Evolutionary conservation across 305 asterid genomes (phyloP).

Genomic region (Plantago coronopus): DNA sequence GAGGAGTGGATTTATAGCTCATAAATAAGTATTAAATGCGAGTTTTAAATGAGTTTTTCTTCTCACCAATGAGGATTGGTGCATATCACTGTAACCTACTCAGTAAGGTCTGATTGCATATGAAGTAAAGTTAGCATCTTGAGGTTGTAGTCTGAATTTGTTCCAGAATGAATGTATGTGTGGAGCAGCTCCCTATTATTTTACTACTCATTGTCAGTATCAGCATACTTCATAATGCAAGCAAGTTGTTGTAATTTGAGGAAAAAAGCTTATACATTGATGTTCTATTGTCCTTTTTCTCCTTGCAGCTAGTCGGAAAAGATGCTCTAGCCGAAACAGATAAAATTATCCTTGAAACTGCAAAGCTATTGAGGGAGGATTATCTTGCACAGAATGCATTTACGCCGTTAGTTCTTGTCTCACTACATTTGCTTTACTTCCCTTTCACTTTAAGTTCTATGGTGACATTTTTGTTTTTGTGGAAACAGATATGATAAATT

Average conservation of each 20-base stretch:
- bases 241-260: neutral
- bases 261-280: neutral
- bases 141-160: too few species aligned
- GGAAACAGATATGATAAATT: slow-evolving; percentile 75
- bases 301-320: slow-evolving; percentile 86
- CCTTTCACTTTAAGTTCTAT: slow-evolving; percentile 1
- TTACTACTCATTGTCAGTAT: neutral
- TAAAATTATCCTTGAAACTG: slow-evolving; percentile 91
- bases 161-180: too few species aligned
- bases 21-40: neutral
- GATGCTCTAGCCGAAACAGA: slow-evolving; percentile 96
- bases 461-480: slow-evolving; percentile 20
- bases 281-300: slow-evolving; percentile 22
- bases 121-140: too few species aligned
- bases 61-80: too few species aligned
- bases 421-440: slow-evolving; percentile 5
- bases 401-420: slow-evolving; percentile 63
- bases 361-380: slow-evolving; percentile 97
- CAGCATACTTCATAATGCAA: neutral
- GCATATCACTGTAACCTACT: too few species aligned
- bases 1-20: too few species aligned
- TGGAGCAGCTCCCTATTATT: neutral
- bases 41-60: too few species aligned
- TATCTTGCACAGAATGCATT: slow-evolving; percentile 98
- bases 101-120: too few species aligned